Evolutionary conservation across 192 early-diverging fungal species (phyloP).

Genomic region (Backusella psychrophila): DNA sequence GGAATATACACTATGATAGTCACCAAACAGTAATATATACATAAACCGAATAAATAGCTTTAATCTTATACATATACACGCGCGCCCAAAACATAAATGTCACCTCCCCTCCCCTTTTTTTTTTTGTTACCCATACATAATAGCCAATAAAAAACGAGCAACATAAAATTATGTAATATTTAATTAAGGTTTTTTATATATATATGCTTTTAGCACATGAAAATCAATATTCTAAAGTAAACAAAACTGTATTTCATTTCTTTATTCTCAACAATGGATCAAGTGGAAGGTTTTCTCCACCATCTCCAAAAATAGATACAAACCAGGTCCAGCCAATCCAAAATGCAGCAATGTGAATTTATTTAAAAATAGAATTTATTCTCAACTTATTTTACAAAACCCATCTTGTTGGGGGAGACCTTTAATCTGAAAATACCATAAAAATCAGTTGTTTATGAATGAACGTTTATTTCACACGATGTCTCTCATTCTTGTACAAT

Average conservation of each 20-base stretch:
- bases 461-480: no score
- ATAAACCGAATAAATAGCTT: background rate
- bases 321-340: background rate
- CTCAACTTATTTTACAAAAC: background rate
- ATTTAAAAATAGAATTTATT: background rate
- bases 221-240: background rate
- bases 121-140: background rate
- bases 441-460: no score
- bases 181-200: background rate
- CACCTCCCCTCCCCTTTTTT: background rate
- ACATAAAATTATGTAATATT: background rate
- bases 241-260: background rate
- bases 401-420: background rate
- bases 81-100: background rate
- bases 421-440: no score
- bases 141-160: background rate
- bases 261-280: background rate
- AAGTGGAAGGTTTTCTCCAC: background rate
- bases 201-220: background rate
- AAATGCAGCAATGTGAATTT: background rate
- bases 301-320: background rate
- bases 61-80: background rate
- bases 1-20: background rate
- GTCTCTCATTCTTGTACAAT: no score
- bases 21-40: background rate